These are phyloP conservation scores for Ensete glaucum DNA, from an alignment of 176 grass and related monocot species.

Conservation along the genomic window DNA sequence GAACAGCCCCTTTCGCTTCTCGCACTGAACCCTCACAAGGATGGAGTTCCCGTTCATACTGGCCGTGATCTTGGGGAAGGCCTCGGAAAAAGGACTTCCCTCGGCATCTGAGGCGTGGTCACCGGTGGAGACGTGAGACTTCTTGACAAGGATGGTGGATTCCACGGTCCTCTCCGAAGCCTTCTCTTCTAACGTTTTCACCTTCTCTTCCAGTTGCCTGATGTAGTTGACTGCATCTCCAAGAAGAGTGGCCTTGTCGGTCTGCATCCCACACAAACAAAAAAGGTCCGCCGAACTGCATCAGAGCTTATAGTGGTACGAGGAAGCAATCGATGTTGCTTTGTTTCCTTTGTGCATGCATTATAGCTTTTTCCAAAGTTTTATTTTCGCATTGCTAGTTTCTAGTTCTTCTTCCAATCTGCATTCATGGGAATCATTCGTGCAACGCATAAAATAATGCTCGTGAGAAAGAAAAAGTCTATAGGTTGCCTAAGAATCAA, in stretches of 20 bases:
- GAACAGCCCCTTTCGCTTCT: slow-evolving; percentile 65
- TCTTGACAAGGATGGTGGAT: slow-evolving; percentile 67
- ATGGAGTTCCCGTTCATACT: slow-evolving; percentile 55
- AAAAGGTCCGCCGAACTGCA: not conserved
- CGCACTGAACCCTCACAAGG: slow-evolving; percentile 85
- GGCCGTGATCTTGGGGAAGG: slow-evolving; percentile 74
- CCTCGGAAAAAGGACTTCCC: too few relatives aligned
- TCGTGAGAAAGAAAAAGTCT: not conserved
- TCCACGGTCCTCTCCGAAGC: slow-evolving; percentile 61
- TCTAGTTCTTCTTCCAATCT: too few relatives aligned
- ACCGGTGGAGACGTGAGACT: slow-evolving; percentile 44
- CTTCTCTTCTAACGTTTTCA: slow-evolving; percentile 54
- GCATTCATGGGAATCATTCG: too few relatives aligned
- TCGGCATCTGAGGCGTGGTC: not conserved
- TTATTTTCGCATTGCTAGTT: too few relatives aligned
- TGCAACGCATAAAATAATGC: not conserved
- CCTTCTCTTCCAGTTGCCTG: slow-evolving; percentile 73
- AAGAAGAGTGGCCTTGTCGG: slow-evolving; percentile 96
- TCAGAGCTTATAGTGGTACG: not conserved
- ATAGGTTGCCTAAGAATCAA: too few relatives aligned
- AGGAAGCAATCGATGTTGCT: too few relatives aligned
- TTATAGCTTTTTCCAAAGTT: too few relatives aligned
- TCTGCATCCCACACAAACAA: slow-evolving; percentile 24
- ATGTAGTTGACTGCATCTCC: slow-evolving; percentile 94
- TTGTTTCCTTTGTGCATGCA: too few relatives aligned